A percentile compares a stretch with the other conserved stretches of the same genome.
phyloP scores from a whole-genome alignment of 2,329 filamentous ascomycete species.

The Daldinia sp. region DNA sequence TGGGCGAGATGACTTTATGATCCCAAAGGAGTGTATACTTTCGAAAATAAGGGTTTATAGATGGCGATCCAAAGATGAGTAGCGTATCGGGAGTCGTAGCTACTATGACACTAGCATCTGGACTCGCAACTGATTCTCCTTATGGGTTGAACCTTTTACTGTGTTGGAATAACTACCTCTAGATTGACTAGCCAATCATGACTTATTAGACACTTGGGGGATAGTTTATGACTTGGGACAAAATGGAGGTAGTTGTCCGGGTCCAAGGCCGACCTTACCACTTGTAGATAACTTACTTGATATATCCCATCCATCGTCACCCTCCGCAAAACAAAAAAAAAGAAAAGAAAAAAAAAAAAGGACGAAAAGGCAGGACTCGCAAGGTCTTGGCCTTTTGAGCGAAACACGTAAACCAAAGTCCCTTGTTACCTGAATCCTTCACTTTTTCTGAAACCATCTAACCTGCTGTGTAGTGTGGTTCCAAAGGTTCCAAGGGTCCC shows the following conservation, averaged over 20 bases:
- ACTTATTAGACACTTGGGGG: not conserved
- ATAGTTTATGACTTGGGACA: not conserved
- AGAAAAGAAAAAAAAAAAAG: too few relatives aligned
- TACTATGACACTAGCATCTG: conserved; percentile 1
- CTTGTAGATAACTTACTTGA: not conserved
- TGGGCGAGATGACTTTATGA: conserved; percentile 21
- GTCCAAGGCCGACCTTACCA: not conserved
- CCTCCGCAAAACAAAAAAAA: not conserved
- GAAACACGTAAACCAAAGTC: not conserved
- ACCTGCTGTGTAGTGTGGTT: not conserved
- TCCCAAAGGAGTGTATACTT: conserved; percentile 16
- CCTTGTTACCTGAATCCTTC: conserved; percentile 21
- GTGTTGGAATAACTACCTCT: too few relatives aligned
- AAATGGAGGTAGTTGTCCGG: conserved; percentile 1
- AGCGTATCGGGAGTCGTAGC: conserved; percentile 7
- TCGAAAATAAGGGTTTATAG: not conserved
- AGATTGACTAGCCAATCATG: not conserved
- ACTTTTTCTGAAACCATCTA: conserved; percentile 26
- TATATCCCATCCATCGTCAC: not conserved
- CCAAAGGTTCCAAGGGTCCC: not conserved
- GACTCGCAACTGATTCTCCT: conserved; percentile 16
- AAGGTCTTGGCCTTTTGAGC: not conserved
- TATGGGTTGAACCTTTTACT: conserved; percentile 5
- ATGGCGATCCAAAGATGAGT: not conserved
- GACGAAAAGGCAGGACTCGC: too few relatives aligned